Percentiles rank a stretch among this genome's conserved stretches.
Conservation (phyloP, 2,329 filamentous ascomycete species). For the Aureobasidium sp. region DNA sequence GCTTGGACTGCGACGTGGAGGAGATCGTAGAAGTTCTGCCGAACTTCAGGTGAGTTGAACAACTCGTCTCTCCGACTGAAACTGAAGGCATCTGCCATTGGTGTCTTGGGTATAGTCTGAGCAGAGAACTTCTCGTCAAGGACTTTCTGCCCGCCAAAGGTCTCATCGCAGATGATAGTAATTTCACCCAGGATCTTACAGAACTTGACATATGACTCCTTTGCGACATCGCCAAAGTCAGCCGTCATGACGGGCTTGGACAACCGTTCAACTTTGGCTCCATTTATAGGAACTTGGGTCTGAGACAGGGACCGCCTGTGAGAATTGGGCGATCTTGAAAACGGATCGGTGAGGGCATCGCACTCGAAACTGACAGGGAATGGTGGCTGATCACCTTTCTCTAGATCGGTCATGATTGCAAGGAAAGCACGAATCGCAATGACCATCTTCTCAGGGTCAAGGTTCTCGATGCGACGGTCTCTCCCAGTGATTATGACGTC, state of each 20-base stretch:
- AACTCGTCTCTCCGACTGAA: conserved; percentile 80
- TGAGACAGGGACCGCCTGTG: conserved; percentile 31
- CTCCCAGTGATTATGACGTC: conserved; percentile 47
- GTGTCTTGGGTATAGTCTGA: conserved; percentile 81
- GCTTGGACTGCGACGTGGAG: conserved; percentile 94
- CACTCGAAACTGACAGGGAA: conserved; percentile 64
- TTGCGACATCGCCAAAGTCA: conserved; percentile 65
- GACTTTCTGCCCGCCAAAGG: conserved; percentile 91
- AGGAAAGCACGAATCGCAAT: conserved; percentile 92
- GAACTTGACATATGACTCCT: conserved; percentile 82
- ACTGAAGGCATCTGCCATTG: conserved; percentile 88
- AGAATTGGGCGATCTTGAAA: conserved; percentile 29
- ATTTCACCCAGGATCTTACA: conserved; percentile 95
- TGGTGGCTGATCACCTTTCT: conserved; percentile 75
- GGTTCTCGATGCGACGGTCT: conserved; percentile 79
- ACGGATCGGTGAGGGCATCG: conserved; percentile 37
- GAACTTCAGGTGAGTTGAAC: conserved; percentile 66
- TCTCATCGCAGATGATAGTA: conserved; percentile 91
- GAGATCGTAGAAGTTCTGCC: conserved; percentile 91
- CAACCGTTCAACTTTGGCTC: conserved; percentile 55
- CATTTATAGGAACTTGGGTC: conserved; percentile 27
- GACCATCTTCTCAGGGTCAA: conserved; percentile 96
- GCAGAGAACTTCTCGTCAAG: conserved; percentile 91
- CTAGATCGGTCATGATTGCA: conserved; percentile 85
- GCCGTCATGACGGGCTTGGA: conserved; percentile 56